phyloP scores from a whole-genome alignment of 129 eudicot species.

The Tagetes patula region DNA sequence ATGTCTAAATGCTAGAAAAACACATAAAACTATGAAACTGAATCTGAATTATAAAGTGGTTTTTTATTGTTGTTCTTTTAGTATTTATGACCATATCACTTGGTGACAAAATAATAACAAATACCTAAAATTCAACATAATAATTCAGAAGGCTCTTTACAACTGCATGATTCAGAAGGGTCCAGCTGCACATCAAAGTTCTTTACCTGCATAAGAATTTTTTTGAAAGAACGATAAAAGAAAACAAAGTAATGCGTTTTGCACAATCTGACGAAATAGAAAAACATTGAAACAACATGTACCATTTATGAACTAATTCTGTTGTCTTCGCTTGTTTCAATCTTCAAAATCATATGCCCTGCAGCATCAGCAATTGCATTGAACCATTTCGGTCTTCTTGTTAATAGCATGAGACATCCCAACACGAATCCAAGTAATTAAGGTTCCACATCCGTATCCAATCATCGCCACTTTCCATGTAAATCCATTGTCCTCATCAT shows the following conservation, averaged over 20 bases:
- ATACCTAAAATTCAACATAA: not conserved
- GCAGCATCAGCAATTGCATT: not conserved
- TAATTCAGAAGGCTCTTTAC: not conserved
- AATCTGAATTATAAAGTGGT: not conserved
- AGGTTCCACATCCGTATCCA: slow-evolving; percentile 32
- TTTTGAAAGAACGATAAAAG: not conserved
- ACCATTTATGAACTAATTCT: not conserved
- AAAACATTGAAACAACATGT: not conserved
- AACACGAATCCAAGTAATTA: slow-evolving; percentile 22
- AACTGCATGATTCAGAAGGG: slow-evolving; percentile 7
- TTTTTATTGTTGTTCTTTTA: not conserved
- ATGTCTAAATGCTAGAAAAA: not conserved
- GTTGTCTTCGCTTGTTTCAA: not conserved
- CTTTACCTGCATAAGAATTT: not conserved
- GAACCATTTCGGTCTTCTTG: not conserved
- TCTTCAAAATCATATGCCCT: not conserved
- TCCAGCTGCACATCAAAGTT: slow-evolving; percentile 8
- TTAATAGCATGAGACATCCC: slow-evolving; percentile 22
- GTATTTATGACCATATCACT: not conserved
- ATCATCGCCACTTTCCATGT: slow-evolving; percentile 20
- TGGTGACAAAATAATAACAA: not conserved
- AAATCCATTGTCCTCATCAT: slow-evolving; percentile 16
- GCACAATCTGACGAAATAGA: not conserved
- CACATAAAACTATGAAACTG: not conserved
- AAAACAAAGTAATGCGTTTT: not conserved